Base-by-base conservation (phyloP, 345 rosid species). In the Iberis pinnata region DNA sequence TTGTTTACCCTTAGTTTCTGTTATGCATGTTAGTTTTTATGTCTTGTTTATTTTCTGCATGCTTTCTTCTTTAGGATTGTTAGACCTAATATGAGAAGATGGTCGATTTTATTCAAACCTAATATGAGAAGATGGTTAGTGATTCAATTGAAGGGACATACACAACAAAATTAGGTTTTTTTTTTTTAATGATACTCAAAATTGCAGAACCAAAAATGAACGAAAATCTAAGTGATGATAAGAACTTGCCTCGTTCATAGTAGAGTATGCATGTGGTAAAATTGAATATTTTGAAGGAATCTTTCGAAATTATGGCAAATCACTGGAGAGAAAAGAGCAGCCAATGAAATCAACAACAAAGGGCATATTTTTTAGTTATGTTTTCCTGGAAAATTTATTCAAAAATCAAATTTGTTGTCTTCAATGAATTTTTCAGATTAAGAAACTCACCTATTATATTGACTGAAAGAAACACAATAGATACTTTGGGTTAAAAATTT, bases 401-500 rank as follows among this genome's bases (percentile, higher is more conserved):
- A n/a, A 14, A 54, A 57, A 45, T 56, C 57, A 26, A 27, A 33
- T 41, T 19, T 20, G n/a, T 39, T 9, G 18, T 15, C 24, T 53
- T 47, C 15, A 38, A 27, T 7, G 1, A 10, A 2, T n/a, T n/a
- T n/a, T n/a, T n/a, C n/a, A n/a, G n/a, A n/a, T n/a, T n/a, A 7
- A 13, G 4, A 26, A 4, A 14, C 8, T 36, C 44, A 82, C 97
- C 78, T 83, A 64, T 70, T 78, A 70, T 89, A 90, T 70, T 86
- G 97, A 70, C 86, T 84, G 77, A 89, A 89, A 47, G 97, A 84
- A 70, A 79, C 95, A 53, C 75, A 75, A 49, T 77, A 69, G 49
- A 89, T n/a, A n/a, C n/a, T n/a, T n/a, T n/a, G n/a, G n/a, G n/a
- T n/a, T n/a, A n/a, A n/a, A n/a, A n/a, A n/a, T n/a, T n/a, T n/a